Percentiles rank a stretch among this genome's conserved stretches.
These are phyloP conservation scores for Acanthamoeba castellanii DNA, from an alignment of 208 protist genomes.

Conservation along the genomic window DNA sequence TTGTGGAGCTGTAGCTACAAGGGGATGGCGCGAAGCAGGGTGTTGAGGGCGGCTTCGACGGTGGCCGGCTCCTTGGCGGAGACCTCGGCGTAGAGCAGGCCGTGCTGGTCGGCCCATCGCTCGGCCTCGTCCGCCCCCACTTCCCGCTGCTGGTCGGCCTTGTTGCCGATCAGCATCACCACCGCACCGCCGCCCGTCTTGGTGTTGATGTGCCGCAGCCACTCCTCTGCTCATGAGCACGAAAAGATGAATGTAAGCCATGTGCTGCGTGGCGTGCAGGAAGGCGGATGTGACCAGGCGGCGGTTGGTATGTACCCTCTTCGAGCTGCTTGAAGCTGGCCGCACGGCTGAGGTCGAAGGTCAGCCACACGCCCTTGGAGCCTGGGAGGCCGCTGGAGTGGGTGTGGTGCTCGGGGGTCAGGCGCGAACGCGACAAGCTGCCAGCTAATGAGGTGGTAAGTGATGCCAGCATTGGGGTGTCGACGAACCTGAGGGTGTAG, in stretches of 20 bases:
- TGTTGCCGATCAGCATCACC: slow-evolving; percentile 62
- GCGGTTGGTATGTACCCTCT: background rate
- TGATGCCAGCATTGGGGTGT: no score
- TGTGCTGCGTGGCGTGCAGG: background rate
- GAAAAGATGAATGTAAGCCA: background rate
- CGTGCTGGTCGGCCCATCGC: slow-evolving; percentile 23
- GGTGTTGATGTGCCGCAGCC: slow-evolving; percentile 1
- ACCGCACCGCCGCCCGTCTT: background rate
- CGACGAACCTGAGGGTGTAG: slow-evolving; percentile 18
- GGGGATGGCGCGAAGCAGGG: background rate
- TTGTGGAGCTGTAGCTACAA: background rate
- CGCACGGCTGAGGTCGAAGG: background rate
- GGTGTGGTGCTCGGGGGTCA: background rate
- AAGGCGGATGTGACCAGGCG: background rate
- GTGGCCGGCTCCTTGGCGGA: background rate
- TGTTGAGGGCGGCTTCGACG: background rate
- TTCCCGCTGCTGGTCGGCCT: slow-evolving; percentile 38
- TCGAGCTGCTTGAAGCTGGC: slow-evolving; percentile 42
- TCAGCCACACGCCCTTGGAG: slow-evolving; percentile 1
- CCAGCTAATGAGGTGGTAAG: no score
- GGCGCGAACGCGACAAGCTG: background rate
- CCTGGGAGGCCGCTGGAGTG: background rate
- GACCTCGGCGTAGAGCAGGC: slow-evolving; percentile 29
- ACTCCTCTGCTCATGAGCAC: background rate
- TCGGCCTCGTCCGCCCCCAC: background rate